Base-by-base conservation (phyloP, 176 grass and related monocot genomes). In the Aegilops speltoides region DNA sequence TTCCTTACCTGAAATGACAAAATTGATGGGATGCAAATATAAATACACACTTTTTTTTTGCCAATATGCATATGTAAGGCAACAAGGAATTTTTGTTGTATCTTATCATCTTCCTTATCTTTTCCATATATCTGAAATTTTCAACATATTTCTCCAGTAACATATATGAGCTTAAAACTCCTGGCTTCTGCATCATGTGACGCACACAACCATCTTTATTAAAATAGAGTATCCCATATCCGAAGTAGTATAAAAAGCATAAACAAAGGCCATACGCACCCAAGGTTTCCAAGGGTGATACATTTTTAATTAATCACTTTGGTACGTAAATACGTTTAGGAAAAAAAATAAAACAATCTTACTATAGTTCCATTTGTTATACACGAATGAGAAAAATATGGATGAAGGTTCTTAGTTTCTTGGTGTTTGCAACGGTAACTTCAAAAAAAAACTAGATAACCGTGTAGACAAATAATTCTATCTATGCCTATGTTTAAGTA, bases 1-100 rank as follows among this genome's bases (percentile, higher is more conserved):
- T 95, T 95, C 63, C 94, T 95, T 12, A 95, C 91, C 94, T 95
- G 93, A 81, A 92, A 92, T 12, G 59, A 79, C 37, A 70, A 52
- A 25, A 33, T 64, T 2, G 7, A 32, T 71, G n/a, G 79, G 17
- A 83, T 68, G 7, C 34, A 32, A 3, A 32, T 46, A 45, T 36
- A 7, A 59, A 59, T 9, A 59, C 19, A 41, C 28, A 28, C 34
- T 3, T 9, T 68, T 52, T 50, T 52, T 6, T 6, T 23, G 7
- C 20, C 56, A 59, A 3, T 22, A 14, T 52, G 26, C 41, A 59
- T 3, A 68, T 16, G 64, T 64, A 68, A 50, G 28, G 62, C 29
- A 87, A 34, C 3, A 68, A 62, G 12, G 45, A 43, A 7, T 43
- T 26, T n/a, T 64, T 74, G 29, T 22, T 11, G 41, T 37, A 13